A percentile compares a stretch with the other conserved stretches of the same genome.
Evolutionary conservation across 2,329 filamentous ascomycete species (phyloP).

Genomic region (Bipolaris gigantea): DNA sequence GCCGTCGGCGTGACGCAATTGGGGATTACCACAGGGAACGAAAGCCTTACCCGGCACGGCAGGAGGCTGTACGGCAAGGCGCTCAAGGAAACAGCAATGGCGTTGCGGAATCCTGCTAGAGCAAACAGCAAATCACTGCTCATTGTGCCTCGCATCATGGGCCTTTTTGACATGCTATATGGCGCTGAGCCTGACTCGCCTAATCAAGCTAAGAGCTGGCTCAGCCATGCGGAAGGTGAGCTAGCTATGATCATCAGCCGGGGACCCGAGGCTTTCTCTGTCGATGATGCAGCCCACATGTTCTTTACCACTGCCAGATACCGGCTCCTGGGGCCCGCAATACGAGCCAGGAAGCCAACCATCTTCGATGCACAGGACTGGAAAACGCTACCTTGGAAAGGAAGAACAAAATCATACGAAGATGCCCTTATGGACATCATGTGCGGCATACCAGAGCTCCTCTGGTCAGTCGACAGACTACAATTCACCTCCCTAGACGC

Average conservation of each 20-base stretch:
- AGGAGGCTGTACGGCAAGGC: slow-evolving; percentile 30
- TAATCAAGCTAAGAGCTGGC: slow-evolving; percentile 32
- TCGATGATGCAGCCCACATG: slow-evolving; percentile 20
- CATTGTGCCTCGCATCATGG: slow-evolving; percentile 29
- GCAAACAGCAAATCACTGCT: slow-evolving; percentile 29
- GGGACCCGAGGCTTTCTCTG: slow-evolving; percentile 22
- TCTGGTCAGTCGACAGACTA: slow-evolving; percentile 34
- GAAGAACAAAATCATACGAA: slow-evolving; percentile 35
- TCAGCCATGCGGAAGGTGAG: slow-evolving; percentile 35
- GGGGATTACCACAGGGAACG: slow-evolving; percentile 22
- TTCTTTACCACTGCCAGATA: slow-evolving; percentile 31
- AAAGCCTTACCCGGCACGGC: slow-evolving; percentile 22
- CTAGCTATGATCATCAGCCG: slow-evolving; percentile 25
- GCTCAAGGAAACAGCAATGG: slow-evolving; percentile 26
- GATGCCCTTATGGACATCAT: slow-evolving; percentile 42
- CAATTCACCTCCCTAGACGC: neutral
- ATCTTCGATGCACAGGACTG: slow-evolving; percentile 37
- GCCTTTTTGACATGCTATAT: slow-evolving; percentile 35
- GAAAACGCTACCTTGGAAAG: slow-evolving; percentile 43
- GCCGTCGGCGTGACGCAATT: slow-evolving; percentile 31
- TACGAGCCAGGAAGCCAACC: slow-evolving; percentile 43
- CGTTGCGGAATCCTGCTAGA: slow-evolving; percentile 21
- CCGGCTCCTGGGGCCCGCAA: slow-evolving; percentile 22
- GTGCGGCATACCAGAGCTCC: slow-evolving; percentile 35
- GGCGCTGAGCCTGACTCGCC: slow-evolving; percentile 24